Evolutionary conservation across 352 stramenopile species (phyloP).

Genomic region (Aphanomyces invadans): DNA sequence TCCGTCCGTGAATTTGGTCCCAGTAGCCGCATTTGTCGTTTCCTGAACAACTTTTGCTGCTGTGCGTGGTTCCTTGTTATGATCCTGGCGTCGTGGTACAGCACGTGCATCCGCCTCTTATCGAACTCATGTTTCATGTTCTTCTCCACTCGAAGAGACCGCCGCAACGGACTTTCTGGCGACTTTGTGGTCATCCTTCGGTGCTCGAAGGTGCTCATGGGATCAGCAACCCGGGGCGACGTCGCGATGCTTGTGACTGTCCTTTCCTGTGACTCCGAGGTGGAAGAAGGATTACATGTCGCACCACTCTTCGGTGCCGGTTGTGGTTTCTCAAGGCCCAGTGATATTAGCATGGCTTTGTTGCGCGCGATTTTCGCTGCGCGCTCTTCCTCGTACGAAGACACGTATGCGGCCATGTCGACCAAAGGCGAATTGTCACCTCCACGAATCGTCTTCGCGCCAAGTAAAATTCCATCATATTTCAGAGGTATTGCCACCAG

Average conservation of each 20-base stretch:
- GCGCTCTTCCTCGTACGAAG: constrained; percentile 13
- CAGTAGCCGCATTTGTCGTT: neutral
- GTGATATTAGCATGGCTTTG: constrained; percentile 18
- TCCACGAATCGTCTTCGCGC: constrained; percentile 5
- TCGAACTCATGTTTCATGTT: neutral
- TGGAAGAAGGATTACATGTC: too few relatives aligned
- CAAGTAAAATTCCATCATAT: too few relatives aligned
- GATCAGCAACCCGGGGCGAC: too few relatives aligned
- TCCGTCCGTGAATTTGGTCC: constrained; percentile 8
- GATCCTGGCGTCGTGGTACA: too few relatives aligned
- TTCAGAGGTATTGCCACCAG: too few relatives aligned
- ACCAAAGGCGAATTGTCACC: too few relatives aligned
- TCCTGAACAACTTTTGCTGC: neutral
- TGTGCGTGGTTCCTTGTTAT: neutral
- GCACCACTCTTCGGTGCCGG: too few relatives aligned
- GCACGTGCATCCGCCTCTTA: too few relatives aligned
- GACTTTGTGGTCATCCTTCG: neutral
- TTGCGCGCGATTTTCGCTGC: constrained; percentile 17
- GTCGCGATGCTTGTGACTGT: too few relatives aligned
- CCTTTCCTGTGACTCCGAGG: too few relatives aligned
- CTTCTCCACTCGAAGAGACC: neutral
- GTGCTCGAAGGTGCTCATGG: neutral
- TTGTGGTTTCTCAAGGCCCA: constrained; percentile 19
- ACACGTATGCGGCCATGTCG: neutral
- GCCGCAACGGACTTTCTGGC: neutral